phyloP scores from a whole-genome alignment of 768 basidiomycete genomes.

The Macrolepiota dolichaula region DNA sequence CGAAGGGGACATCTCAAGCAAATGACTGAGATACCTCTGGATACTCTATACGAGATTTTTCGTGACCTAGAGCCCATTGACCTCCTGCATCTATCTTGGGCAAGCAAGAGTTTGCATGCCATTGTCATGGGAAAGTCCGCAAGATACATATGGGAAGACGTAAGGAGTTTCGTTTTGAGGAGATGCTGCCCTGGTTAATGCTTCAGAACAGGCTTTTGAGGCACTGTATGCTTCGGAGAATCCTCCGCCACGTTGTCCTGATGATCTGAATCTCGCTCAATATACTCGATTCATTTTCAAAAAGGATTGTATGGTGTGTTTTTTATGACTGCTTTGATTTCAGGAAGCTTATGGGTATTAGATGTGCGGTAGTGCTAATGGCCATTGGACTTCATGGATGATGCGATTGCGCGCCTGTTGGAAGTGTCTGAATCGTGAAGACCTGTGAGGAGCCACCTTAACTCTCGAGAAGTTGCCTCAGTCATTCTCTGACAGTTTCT shows the following conservation, averaged over 20 bases:
- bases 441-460: neutral
- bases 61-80: slow-evolving; percentile 34
- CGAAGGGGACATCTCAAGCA: slow-evolving; percentile 20
- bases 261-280: slow-evolving; percentile 26
- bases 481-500: too few relatives aligned
- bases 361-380: neutral
- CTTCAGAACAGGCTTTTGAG: slow-evolving; percentile 19
- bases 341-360: neutral
- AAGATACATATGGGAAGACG: slow-evolving; percentile 29
- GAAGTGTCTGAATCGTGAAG: neutral
- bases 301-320: slow-evolving; percentile 3
- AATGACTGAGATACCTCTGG: slow-evolving; percentile 32
- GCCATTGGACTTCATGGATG: neutral
- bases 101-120: slow-evolving; percentile 30
- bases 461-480: neutral
- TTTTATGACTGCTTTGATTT: neutral
- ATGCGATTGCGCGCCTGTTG: neutral
- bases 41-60: slow-evolving; percentile 35
- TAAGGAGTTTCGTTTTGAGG: slow-evolving; percentile 6
- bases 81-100: slow-evolving; percentile 34
- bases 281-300: slow-evolving; percentile 34
- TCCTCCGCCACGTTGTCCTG: slow-evolving; percentile 23
- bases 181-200: neutral
- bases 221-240: slow-evolving; percentile 13
- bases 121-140: slow-evolving; percentile 25